Evolutionary conservation across 1,284 basidiomycete genomes (phyloP).

Genomic region (Apiotrichum akiyoshidainum): DNA sequence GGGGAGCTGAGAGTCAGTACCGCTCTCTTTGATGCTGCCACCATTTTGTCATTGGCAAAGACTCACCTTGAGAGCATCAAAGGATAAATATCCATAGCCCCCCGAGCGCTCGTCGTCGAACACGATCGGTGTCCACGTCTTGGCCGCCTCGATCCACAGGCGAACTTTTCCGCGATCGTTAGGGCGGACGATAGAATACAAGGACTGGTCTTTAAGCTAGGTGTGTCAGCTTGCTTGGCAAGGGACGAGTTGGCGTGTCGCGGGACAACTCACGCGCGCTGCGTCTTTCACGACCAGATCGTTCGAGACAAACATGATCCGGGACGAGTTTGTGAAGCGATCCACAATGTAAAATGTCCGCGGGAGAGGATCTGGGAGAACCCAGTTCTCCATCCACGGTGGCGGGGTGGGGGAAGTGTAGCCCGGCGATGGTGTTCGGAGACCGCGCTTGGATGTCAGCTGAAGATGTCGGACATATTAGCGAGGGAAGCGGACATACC

Average conservation of each 20-base stretch:
- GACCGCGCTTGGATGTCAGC: background rate
- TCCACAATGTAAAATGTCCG: conserved; percentile 43
- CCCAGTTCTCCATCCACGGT: conserved; percentile 7
- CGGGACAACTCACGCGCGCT: conserved; percentile 7
- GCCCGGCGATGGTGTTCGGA: background rate
- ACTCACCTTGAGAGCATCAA: conserved; percentile 37
- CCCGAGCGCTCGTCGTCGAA: conserved; percentile 30
- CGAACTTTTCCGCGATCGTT: conserved; percentile 34
- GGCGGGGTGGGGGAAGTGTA: background rate
- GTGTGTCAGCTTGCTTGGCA: background rate
- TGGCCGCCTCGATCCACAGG: conserved; percentile 37
- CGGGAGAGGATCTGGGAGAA: conserved; percentile 16
- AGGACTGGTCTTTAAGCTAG: conserved; percentile 32
- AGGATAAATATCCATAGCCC: conserved; percentile 37
- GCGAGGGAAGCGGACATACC: background rate
- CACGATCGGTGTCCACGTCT: conserved; percentile 36
- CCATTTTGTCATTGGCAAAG: too few relatives aligned
- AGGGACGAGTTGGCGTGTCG: background rate
- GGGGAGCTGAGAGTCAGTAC: background rate
- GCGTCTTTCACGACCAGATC: conserved; percentile 32
- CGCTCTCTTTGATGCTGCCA: too few relatives aligned
- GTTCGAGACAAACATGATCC: conserved; percentile 41
- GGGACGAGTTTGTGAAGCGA: conserved; percentile 38
- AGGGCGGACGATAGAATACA: conserved; percentile 39
- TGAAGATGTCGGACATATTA: background rate